Evolutionary conservation across 2,329 filamentous ascomycete genomes (phyloP).

Genomic region (Colletotrichum kahawae): DNA sequence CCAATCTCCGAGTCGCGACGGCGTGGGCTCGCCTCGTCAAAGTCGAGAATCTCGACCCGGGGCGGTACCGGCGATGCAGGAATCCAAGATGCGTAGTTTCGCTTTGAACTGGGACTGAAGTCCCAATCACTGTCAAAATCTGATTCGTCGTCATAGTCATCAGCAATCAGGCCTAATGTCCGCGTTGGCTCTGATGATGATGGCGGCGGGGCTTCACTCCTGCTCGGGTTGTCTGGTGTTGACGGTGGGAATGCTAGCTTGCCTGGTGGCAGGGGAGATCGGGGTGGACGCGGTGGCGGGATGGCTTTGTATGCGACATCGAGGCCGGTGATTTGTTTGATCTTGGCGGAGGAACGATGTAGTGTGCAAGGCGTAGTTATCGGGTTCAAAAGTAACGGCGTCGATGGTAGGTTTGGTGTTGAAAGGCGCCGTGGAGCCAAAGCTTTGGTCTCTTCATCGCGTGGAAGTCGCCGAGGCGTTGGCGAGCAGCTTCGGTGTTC

Average conservation of each 20-base stretch:
- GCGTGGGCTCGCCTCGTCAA: constrained; percentile 11
- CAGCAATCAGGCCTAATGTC: constrained; percentile 13
- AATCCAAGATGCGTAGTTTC: constrained; percentile 13
- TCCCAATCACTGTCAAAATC: constrained; percentile 16
- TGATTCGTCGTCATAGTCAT: constrained; percentile 9
- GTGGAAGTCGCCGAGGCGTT: neutral
- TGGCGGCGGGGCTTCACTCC: neutral
- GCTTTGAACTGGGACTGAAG: constrained; percentile 8
- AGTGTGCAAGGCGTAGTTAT: constrained; percentile 22
- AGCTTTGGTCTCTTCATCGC: neutral
- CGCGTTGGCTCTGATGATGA: constrained; percentile 12
- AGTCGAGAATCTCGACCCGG: constrained; percentile 3
- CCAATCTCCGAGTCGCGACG: constrained; percentile 21
- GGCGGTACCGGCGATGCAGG: constrained; percentile 19
- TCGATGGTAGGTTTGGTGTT: neutral
- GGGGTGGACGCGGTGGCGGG: neutral
- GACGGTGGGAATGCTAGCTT: neutral
- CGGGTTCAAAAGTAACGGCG: neutral
- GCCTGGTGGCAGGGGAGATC: neutral
- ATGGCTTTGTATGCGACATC: constrained; percentile 31
- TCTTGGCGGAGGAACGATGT: constrained; percentile 41
- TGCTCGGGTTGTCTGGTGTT: neutral
- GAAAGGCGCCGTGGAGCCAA: constrained; percentile 10
- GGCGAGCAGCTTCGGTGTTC: constrained; percentile 15
- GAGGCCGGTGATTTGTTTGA: constrained; percentile 46